phyloP scores from a whole-genome alignment of 192 early-diverging fungal genomes.

The Podila epigama region DNA sequence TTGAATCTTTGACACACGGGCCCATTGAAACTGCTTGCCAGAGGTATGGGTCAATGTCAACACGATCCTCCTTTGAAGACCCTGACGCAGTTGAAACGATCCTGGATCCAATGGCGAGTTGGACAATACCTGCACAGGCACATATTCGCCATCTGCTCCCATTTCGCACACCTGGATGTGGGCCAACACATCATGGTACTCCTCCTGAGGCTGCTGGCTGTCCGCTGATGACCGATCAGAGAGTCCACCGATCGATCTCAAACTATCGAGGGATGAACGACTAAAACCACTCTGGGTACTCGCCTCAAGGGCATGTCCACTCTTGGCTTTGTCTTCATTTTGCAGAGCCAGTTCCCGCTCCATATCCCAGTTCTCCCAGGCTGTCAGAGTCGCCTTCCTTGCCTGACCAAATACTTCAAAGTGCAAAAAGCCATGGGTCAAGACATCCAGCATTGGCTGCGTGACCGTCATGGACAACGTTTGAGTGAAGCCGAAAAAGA shows the following conservation, averaged over 20 bases:
- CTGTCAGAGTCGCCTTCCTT: conserved; percentile 31
- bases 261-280: conserved; percentile 24
- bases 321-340: conserved; percentile 52
- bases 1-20: conserved; percentile 46
- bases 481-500: conserved; percentile 62
- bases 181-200: conserved; percentile 71
- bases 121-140: conserved; percentile 60
- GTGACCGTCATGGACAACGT: conserved; percentile 54
- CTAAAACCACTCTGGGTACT: not conserved
- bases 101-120: conserved; percentile 54
- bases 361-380: conserved; percentile 62
- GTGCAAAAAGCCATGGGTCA: conserved; percentile 43
- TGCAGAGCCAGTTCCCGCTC: conserved; percentile 50
- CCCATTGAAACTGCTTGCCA: conserved; percentile 69
- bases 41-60: conserved; percentile 72
- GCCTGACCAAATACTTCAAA: conserved; percentile 65
- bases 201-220: conserved; percentile 66
- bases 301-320: not conserved
- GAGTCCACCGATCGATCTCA: conserved; percentile 43
- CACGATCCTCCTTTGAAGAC: conserved; percentile 74
- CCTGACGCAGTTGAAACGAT: conserved; percentile 74
- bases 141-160: conserved; percentile 67
- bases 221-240: conserved; percentile 61
- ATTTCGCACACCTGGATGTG: conserved; percentile 74
- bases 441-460: conserved; percentile 47